Base-by-base conservation (phyloP, 179 eudicot species). In the Nepenthes alata region DNA sequence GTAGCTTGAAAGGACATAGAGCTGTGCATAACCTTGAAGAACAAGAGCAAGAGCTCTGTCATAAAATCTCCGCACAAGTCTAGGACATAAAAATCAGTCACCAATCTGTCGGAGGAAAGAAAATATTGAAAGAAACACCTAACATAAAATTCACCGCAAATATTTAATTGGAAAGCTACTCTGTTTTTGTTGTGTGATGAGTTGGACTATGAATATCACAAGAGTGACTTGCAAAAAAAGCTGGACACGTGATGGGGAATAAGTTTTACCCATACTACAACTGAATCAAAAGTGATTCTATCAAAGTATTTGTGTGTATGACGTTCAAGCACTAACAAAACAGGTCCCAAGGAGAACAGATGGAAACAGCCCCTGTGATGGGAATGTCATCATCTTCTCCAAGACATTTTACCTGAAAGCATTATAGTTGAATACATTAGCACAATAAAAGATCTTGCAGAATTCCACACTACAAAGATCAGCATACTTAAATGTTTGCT, bases 341-440 rank as follows among this genome's bases (percentile, higher is more conserved):
- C 67, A 93, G 87, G 71, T 93, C 98, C 98, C 98, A 93, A 11
- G 98, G 98, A 64, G 88, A 89, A 80, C 93, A 93, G 54, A 89
- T 66, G 66, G 95, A 86, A 65, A 66, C 98, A 13, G 98, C 98
- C 63, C 97, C 98, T 37, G 93, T 85, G 73, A 89, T 64, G 50
- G 90, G 89, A 76, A 73, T 72, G 72, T 82, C 74, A 54, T 85
- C 96, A 61, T 93, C 84, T 76, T 93, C 98, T 44, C 95, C 98
- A 57, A 93, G 97, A 66, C 85, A 89, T 65, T 89, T 89, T 13
- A 86, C 95, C 98, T 89, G 69, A 70, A 70, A 25, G n/a, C n/a
- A 8, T 36, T 10, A 55, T 25, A 55, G 38, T 7, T 52, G 7
- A n/a, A 52, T 1, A 5, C 14, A 4, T 4, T 12, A 52, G 16